Percentiles rank a stretch among this genome's conserved stretches.
Evolutionary conservation across 2,329 filamentous ascomycete species (phyloP).

Genomic region (Xylariaceae sp.): DNA sequence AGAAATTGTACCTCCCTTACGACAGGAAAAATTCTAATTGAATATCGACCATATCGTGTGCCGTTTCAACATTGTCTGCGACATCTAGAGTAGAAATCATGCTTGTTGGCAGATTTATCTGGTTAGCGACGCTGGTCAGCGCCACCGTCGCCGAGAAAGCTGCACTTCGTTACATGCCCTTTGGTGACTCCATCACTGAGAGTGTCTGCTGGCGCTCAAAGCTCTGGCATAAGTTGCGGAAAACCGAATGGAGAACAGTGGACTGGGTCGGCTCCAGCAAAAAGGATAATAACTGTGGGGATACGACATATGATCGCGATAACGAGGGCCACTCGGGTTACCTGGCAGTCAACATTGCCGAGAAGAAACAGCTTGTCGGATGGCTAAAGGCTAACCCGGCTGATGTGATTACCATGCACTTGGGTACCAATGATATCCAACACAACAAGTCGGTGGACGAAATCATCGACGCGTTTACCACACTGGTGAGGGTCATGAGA

Average conservation of each 20-base stretch:
- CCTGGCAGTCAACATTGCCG: constrained; percentile 47
- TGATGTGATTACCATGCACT: constrained; percentile 49
- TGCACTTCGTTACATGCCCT: constrained; percentile 43
- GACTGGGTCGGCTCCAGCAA: constrained; percentile 43
- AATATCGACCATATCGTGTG: too few species aligned
- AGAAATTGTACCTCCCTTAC: too few species aligned
- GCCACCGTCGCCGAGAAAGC: constrained; percentile 30
- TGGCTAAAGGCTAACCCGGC: constrained; percentile 47
- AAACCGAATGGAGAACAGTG: constrained; percentile 41
- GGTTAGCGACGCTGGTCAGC: constrained; percentile 20
- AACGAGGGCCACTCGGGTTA: constrained; percentile 49
- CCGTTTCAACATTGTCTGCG: too few species aligned
- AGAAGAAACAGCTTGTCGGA: constrained; percentile 44
- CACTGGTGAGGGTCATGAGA: constrained; percentile 43
- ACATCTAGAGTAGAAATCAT: too few species aligned
- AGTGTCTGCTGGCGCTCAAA: constrained; percentile 47
- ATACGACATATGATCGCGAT: constrained; percentile 45
- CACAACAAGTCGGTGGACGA: constrained; percentile 41
- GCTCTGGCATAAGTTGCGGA: constrained; percentile 45
- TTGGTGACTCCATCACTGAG: constrained; percentile 49
- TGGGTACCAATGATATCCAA: constrained; percentile 49
- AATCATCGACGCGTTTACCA: constrained; percentile 46
- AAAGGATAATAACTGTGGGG: constrained; percentile 39
- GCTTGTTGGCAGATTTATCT: constrained; percentile 29
- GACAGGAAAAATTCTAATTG: too few species aligned